phyloP scores from a whole-genome alignment of 2,329 filamentous ascomycete species.

The Rutstroemia sp. region DNA sequence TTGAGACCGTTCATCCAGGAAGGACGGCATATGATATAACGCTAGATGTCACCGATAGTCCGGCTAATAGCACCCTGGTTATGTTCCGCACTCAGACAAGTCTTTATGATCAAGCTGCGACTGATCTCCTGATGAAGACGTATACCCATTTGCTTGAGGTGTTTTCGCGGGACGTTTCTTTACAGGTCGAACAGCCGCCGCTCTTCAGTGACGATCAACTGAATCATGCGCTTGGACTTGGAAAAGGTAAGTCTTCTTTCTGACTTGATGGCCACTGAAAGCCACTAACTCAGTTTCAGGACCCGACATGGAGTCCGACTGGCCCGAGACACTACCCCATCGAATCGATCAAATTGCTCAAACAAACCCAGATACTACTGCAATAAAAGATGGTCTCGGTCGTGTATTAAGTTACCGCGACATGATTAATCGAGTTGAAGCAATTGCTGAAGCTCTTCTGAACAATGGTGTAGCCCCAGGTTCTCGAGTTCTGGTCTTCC shows the following conservation, averaged over 20 bases:
- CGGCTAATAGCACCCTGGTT: background rate
- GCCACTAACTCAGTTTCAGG: background rate
- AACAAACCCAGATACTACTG: background rate
- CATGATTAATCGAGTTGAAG: background rate
- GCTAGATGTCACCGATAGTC: background rate
- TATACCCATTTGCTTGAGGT: background rate
- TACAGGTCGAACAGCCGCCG: background rate
- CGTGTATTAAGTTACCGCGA: background rate
- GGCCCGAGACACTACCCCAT: background rate
- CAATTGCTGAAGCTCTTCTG: background rate
- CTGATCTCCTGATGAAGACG: background rate
- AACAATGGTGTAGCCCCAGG: background rate
- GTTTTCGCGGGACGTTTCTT: background rate
- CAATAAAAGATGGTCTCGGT: background rate
- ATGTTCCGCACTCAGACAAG: background rate
- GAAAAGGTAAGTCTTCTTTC: background rate
- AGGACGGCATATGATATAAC: slow-evolving; percentile 11
- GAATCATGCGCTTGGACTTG: background rate
- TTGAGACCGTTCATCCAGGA: slow-evolving; percentile 10
- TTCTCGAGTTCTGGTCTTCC: slow-evolving; percentile 6
- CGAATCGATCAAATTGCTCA: background rate
- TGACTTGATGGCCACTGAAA: background rate
- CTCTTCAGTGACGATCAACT: background rate
- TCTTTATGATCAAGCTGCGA: background rate
- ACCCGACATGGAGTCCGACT: background rate